phyloP scores from a whole-genome alignment of 2,329 filamentous ascomycete species.

The Claviceps monticola region DNA sequence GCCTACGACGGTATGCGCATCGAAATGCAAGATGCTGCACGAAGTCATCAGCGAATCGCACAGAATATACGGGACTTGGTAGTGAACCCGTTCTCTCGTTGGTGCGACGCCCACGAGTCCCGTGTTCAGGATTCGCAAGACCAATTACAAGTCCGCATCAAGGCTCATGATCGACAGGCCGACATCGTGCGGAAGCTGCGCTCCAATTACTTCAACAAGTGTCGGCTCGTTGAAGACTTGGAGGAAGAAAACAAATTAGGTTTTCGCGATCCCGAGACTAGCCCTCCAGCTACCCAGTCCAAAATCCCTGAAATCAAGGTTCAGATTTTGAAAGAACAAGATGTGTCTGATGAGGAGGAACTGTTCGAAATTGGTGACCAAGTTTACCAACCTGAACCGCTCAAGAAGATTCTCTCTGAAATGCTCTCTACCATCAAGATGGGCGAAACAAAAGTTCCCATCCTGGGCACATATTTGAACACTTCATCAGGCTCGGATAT shows the following conservation, averaged over 20 bases:
- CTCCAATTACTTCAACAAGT: constrained; percentile 98
- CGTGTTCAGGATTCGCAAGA: constrained; percentile 91
- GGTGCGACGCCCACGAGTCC: constrained; percentile 89
- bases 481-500: constrained; percentile 86
- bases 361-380: constrained; percentile 84
- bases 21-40: constrained; percentile 84
- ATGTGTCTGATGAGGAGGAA: constrained; percentile 56
- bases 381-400: constrained; percentile 67
- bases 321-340: constrained; percentile 48
- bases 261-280: constrained; percentile 73
- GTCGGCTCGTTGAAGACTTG: constrained; percentile 83
- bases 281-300: constrained; percentile 43
- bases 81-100: constrained; percentile 82
- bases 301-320: constrained; percentile 78
- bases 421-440: constrained; percentile 79
- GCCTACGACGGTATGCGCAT: constrained; percentile 86
- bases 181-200: constrained; percentile 85
- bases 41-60: constrained; percentile 88
- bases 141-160: constrained; percentile 79
- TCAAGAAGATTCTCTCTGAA: constrained; percentile 80
- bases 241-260: constrained; percentile 98
- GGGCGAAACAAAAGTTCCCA: constrained; percentile 86
- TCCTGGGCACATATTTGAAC: constrained; percentile 88
- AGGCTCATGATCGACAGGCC: constrained; percentile 82
- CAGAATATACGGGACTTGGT: constrained; percentile 94